phyloP scores from a whole-genome alignment of 2,329 filamentous ascomycete species.

The Penicillium brevicompactum region DNA sequence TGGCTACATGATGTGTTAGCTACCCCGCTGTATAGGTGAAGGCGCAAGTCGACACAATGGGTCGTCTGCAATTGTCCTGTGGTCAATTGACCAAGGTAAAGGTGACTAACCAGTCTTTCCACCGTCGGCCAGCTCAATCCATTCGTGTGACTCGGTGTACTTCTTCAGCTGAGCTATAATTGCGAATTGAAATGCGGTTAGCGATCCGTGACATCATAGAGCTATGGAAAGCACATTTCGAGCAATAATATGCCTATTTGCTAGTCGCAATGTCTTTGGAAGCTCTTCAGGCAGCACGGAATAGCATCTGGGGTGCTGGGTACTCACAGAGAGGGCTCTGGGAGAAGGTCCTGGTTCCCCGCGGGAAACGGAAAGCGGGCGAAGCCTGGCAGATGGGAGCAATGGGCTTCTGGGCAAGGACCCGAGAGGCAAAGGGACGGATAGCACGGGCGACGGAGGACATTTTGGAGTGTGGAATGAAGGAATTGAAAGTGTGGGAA shows the following conservation, averaged over 20 bases:
- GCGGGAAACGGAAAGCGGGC: constrained; percentile 43
- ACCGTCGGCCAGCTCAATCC: constrained; percentile 85
- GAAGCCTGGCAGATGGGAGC: constrained; percentile 33
- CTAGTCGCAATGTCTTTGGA: background rate
- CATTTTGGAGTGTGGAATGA: constrained; percentile 30
- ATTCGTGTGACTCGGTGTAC: constrained; percentile 98
- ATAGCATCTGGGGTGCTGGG: constrained; percentile 3
- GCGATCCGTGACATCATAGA: constrained; percentile 16
- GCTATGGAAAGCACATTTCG: constrained; percentile 1
- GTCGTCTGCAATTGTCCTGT: background rate
- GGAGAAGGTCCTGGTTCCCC: constrained; percentile 46
- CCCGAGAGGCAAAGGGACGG: constrained; percentile 41
- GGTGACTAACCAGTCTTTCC: constrained; percentile 66
- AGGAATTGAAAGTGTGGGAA: constrained; percentile 10
- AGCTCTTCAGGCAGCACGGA: background rate
- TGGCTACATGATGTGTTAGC: constrained; percentile 49
- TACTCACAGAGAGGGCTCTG: constrained; percentile 43
- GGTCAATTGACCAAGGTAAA: background rate
- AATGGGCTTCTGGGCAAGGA: constrained; percentile 40
- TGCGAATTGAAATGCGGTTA: constrained; percentile 24
- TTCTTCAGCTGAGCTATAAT: constrained; percentile 61
- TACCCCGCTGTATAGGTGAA: background rate
- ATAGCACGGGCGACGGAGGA: constrained; percentile 38
- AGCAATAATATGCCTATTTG: constrained; percentile 10
- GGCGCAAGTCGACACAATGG: background rate